Evolutionary conservation across 2,329 filamentous ascomycete genomes (phyloP).

Genomic region (Fusarium sp.): DNA sequence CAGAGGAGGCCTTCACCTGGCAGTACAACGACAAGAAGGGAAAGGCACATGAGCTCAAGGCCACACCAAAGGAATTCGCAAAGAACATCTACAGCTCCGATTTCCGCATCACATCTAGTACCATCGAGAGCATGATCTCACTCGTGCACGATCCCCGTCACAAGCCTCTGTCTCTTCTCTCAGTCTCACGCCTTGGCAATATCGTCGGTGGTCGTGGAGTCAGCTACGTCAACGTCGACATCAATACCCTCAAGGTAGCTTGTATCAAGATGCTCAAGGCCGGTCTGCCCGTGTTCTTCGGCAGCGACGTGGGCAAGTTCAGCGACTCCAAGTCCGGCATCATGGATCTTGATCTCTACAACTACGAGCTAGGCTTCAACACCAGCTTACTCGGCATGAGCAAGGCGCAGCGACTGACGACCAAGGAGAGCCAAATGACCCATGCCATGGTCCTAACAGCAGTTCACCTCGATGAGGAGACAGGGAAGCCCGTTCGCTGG

Average conservation of each 20-base stretch:
- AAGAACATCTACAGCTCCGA: conserved; percentile 72
- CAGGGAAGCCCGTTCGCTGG: conserved; percentile 78
- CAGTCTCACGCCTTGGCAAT: conserved; percentile 84
- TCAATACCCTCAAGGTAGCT: conserved; percentile 76
- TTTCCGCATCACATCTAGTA: conserved; percentile 68
- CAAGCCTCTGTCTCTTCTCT: conserved; percentile 76
- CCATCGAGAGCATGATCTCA: conserved; percentile 79
- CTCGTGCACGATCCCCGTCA: conserved; percentile 90
- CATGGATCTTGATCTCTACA: conserved; percentile 82
- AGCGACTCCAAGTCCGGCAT: conserved; percentile 76
- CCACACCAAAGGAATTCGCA: conserved; percentile 79
- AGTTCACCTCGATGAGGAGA: conserved; percentile 78
- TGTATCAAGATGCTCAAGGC: conserved; percentile 83
- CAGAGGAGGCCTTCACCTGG: conserved; percentile 81
- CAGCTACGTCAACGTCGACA: conserved; percentile 86
- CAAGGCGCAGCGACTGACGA: conserved; percentile 80
- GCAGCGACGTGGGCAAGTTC: conserved; percentile 88
- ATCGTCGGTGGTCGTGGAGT: conserved; percentile 81
- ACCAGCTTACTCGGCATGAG: conserved; percentile 77
- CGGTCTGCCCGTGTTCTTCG: conserved; percentile 88
- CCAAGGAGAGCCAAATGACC: conserved; percentile 85
- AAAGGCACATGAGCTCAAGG: conserved; percentile 70
- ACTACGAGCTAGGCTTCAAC: conserved; percentile 89
- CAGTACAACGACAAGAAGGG: conserved; percentile 79
- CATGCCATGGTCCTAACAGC: conserved; percentile 93